These are phyloP conservation scores for Myxozyma vanderwaltii DNA, from an alignment of 805 yeast genomes.

Conservation along the genomic window DNA sequence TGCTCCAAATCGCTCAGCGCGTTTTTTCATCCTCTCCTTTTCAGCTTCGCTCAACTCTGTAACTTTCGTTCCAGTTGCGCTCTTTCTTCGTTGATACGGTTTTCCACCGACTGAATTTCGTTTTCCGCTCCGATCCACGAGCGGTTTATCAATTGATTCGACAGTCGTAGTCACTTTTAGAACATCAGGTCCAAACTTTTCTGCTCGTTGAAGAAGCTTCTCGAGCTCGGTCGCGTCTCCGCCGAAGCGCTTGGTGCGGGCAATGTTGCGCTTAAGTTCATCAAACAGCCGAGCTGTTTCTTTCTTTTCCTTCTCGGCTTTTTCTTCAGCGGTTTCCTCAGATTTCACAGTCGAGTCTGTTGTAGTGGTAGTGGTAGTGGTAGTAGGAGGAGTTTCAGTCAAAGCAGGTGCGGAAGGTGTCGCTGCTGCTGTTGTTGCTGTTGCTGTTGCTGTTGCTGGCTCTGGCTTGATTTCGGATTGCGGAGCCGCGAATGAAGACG, in stretches of 20 bases:
- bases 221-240: conserved; percentile 27
- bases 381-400: neutral
- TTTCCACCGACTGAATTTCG: neutral
- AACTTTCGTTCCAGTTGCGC: neutral
- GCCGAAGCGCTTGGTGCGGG: conserved; percentile 28
- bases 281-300: conserved; percentile 7
- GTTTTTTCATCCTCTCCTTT: conserved; percentile 16
- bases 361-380: conserved; percentile 1
- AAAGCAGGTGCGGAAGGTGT: neutral
- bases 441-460: neutral
- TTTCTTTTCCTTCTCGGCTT: neutral
- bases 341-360: conserved; percentile 1
- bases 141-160: conserved; percentile 3
- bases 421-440: neutral
- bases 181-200: conserved; percentile 22
- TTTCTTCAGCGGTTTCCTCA: neutral
- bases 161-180: neutral
- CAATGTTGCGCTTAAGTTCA: conserved; percentile 13
- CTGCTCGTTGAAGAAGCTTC: conserved; percentile 23
- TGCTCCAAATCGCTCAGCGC: conserved; percentile 23
- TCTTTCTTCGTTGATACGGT: neutral
- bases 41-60: conserved; percentile 16
- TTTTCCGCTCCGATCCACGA: conserved; percentile 6
- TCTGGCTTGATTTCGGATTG: neutral
- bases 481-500: conserved; percentile 12